These are phyloP conservation scores for Petasospora rhodanensis DNA, from an alignment of 1,139 yeast species.

Conservation along the genomic window DNA sequence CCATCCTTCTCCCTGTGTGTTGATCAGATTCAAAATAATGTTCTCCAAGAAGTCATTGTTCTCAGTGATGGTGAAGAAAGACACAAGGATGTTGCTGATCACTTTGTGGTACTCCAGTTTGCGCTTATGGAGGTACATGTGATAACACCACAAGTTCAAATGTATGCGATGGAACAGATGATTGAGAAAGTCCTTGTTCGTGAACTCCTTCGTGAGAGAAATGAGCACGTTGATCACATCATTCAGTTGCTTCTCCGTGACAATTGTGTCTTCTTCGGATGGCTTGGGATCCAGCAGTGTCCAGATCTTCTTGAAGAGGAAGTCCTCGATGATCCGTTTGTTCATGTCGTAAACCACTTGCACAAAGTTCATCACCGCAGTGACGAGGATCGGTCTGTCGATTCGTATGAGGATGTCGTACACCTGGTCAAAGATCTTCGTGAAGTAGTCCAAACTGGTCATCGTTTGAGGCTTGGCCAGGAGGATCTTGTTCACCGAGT, in stretches of 20 bases:
- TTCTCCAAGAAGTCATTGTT: constrained; percentile 35
- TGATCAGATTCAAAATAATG: constrained; percentile 41
- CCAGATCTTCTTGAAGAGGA: constrained; percentile 51
- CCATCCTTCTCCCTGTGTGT: constrained; percentile 47
- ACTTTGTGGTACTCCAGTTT: constrained; percentile 35
- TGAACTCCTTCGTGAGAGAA: constrained; percentile 55
- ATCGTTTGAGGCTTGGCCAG: constrained; percentile 55
- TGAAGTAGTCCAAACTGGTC: constrained; percentile 46
- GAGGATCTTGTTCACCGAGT: constrained; percentile 58
- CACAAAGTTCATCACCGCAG: constrained; percentile 54
- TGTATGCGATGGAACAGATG: constrained; percentile 33
- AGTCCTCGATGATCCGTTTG: constrained; percentile 50
- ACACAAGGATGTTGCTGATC: constrained; percentile 41
- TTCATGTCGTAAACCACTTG: constrained; percentile 52
- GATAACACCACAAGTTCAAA: constrained; percentile 58
- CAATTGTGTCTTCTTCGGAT: constrained; percentile 28
- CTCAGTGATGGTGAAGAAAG: constrained; percentile 41
- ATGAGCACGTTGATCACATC: constrained; percentile 62
- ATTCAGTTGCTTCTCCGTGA: constrained; percentile 49
- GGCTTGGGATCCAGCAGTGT: constrained; percentile 35
- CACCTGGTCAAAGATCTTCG: constrained; percentile 53
- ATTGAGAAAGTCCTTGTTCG: constrained; percentile 38
- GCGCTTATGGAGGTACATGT: constrained; percentile 43
- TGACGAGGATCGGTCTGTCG: constrained; percentile 56
- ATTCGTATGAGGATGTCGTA: constrained; percentile 53